Conservation (phyloP, 352 stramenopile species). For the Globisporangium nagaii region DNA sequence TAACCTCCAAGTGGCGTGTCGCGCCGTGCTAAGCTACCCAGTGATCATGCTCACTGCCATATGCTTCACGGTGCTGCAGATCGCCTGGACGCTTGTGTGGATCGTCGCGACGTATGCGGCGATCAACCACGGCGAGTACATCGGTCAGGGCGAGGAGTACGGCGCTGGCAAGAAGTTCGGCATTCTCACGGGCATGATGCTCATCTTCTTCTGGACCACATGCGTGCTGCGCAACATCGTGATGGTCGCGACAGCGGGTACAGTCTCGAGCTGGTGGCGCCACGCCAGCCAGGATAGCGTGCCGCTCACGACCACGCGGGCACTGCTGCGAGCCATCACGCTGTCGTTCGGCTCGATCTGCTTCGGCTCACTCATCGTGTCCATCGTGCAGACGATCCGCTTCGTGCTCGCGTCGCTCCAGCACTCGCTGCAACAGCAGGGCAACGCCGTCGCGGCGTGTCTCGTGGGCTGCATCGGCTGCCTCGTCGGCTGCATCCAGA, state of each 20-base stretch:
- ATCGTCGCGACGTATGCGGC: slow-evolving; percentile 58
- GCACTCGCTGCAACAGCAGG: slow-evolving; percentile 28
- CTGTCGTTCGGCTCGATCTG: slow-evolving; percentile 87
- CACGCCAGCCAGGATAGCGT: slow-evolving; percentile 43
- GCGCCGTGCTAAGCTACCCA: slow-evolving; percentile 66
- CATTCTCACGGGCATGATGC: slow-evolving; percentile 50
- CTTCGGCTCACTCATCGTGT: slow-evolving; percentile 70
- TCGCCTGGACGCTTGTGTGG: slow-evolving; percentile 78
- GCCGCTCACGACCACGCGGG: slow-evolving; percentile 29
- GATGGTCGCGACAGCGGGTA: slow-evolving; percentile 74
- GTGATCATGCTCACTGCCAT: slow-evolving; percentile 68
- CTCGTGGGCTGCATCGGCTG: slow-evolving; percentile 43
- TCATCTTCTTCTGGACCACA: slow-evolving; percentile 81
- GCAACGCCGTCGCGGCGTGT: slow-evolving; percentile 50
- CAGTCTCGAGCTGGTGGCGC: slow-evolving; percentile 82
- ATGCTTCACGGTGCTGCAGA: slow-evolving; percentile 60
- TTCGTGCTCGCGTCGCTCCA: slow-evolving; percentile 38
- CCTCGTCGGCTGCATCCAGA: slow-evolving; percentile 52
- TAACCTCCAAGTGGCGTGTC: slow-evolving; percentile 77
- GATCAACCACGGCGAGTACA: slow-evolving; percentile 47
- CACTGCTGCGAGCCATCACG: slow-evolving; percentile 57
- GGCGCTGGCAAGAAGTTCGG: slow-evolving; percentile 24
- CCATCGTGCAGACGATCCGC: slow-evolving; percentile 60
- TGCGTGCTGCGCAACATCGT: slow-evolving; percentile 76
- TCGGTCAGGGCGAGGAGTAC: slow-evolving; percentile 26